Conservation (phyloP, 805 yeast genomes). For the Saccharomycopsis sp. region DNA sequence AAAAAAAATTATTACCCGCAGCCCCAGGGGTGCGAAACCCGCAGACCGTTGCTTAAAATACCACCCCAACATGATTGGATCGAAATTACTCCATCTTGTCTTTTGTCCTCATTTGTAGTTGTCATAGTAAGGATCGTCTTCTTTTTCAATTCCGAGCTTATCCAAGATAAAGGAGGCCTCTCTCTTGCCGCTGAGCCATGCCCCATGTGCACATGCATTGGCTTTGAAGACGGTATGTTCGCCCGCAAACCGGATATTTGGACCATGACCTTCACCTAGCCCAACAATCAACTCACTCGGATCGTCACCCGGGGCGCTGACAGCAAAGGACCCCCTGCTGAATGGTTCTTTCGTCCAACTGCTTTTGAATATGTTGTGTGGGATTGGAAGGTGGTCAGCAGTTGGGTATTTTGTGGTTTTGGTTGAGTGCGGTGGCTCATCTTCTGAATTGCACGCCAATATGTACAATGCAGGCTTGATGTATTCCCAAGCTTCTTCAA, state of each 20-base stretch:
- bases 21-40: too few relatives aligned
- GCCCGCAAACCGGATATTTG: slow-evolving; percentile 72
- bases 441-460: slow-evolving; percentile 24
- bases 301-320: slow-evolving; percentile 59
- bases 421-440: slow-evolving; percentile 20
- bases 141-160: slow-evolving; percentile 22
- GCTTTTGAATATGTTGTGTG: slow-evolving; percentile 39
- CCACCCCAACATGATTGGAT: too few relatives aligned
- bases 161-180: slow-evolving; percentile 36
- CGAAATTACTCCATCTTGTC: neutral
- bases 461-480: slow-evolving; percentile 43
- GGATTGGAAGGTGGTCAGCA: slow-evolving; percentile 28
- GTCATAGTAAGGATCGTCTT: slow-evolving; percentile 21
- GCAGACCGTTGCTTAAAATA: too few relatives aligned
- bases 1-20: too few relatives aligned
- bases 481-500: slow-evolving; percentile 46
- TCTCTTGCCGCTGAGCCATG: slow-evolving; percentile 67
- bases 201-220: slow-evolving; percentile 89
- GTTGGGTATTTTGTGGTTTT: slow-evolving; percentile 19
- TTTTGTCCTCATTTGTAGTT: neutral
- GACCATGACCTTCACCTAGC: slow-evolving; percentile 48
- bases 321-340: slow-evolving; percentile 75
- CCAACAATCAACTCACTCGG: slow-evolving; percentile 55
- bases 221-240: slow-evolving; percentile 84
- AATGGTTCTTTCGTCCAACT: slow-evolving; percentile 78